These are phyloP conservation scores for Penicillium tannophilum DNA, from an alignment of 495 filamentous ascomycete species.

Conservation along the genomic window DNA sequence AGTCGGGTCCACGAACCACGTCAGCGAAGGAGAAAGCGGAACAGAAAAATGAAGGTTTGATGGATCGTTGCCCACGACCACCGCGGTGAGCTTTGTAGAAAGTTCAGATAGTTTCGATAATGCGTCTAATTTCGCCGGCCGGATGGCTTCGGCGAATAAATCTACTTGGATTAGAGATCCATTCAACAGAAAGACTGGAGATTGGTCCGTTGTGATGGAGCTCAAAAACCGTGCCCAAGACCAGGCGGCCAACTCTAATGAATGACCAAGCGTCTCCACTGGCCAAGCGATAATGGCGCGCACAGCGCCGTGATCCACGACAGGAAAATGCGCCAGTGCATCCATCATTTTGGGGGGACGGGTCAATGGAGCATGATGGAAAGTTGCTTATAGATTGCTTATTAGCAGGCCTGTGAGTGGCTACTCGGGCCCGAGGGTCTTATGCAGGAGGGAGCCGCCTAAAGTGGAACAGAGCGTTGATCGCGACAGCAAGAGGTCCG, in stretches of 20 bases:
- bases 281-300: constrained; percentile 24
- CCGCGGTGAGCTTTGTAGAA: constrained; percentile 22
- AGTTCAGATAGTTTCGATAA: constrained; percentile 14
- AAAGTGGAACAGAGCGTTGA: constrained; percentile 4
- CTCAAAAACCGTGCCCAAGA: constrained; percentile 45
- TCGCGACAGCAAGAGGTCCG: constrained; percentile 18
- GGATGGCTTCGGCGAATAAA: constrained; percentile 27
- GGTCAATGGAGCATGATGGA: constrained; percentile 18
- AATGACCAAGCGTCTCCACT: constrained; percentile 20
- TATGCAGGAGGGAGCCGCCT: constrained; percentile 27
- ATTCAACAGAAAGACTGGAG: constrained; percentile 39
- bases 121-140: constrained; percentile 18
- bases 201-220: constrained; percentile 38
- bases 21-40: constrained; percentile 20
- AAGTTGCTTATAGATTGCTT: constrained; percentile 27
- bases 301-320: constrained; percentile 16
- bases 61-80: constrained; percentile 18
- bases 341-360: constrained; percentile 18
- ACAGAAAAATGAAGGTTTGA: constrained; percentile 5
- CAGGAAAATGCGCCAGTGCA: constrained; percentile 27
- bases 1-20: constrained; percentile 21
- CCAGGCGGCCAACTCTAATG: constrained; percentile 31
- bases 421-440: constrained; percentile 13
- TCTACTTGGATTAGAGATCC: constrained; percentile 35
- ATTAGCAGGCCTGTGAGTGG: constrained; percentile 28